Evolutionary conservation across 169 alveolate species (phyloP).

Genomic region (Cardiosporidium cionae): DNA sequence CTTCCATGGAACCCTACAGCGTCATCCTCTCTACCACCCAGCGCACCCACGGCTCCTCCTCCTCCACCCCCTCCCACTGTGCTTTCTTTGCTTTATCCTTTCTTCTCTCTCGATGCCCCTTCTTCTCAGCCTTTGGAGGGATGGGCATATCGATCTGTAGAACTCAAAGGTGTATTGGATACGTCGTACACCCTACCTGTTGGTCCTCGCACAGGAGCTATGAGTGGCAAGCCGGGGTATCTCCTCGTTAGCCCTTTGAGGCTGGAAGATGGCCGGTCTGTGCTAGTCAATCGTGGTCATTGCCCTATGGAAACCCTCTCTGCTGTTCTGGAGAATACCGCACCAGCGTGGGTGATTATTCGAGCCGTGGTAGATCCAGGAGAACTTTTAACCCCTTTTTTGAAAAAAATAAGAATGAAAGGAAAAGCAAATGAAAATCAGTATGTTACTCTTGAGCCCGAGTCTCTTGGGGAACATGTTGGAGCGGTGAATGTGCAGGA

Average conservation of each 20-base stretch:
- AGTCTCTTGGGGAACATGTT: conserved; percentile 47
- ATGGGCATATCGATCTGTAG: conserved; percentile 36
- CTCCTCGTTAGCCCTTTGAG: conserved; percentile 62
- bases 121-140: conserved; percentile 21
- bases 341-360: conserved; percentile 63
- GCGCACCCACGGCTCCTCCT: too few relatives aligned
- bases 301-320: conserved; percentile 36
- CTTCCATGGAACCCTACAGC: too few relatives aligned
- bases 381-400: conserved; percentile 44
- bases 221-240: conserved; percentile 46
- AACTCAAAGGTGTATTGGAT: conserved; percentile 60
- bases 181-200: conserved; percentile 56
- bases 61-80: not conserved
- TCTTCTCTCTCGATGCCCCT: not conserved
- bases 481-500: conserved; percentile 37
- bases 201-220: conserved; percentile 59
- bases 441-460: conserved; percentile 51
- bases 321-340: too few relatives aligned
- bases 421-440: conserved; percentile 27
- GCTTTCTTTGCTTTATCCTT: not conserved
- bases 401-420: conserved; percentile 4
- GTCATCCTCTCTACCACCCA: too few relatives aligned
- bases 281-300: conserved; percentile 68
- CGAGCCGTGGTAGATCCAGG: conserved; percentile 67
- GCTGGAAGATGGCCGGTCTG: conserved; percentile 55